Evolutionary conservation across 2,329 filamentous ascomycete species (phyloP).

Genomic region (Penicillium hordei): DNA sequence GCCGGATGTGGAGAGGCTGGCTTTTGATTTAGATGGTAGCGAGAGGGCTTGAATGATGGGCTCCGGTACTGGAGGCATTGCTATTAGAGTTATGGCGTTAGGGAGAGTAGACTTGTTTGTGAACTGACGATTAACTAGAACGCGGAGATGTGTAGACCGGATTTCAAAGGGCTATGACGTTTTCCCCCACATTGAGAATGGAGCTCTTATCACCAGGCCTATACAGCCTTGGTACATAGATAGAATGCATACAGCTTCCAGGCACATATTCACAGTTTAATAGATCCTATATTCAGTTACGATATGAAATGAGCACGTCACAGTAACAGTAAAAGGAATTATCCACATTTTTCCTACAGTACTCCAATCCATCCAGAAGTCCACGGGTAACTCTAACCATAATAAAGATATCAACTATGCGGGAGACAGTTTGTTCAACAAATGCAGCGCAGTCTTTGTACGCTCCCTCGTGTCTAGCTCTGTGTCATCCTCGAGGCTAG

Average conservation of each 20-base stretch:
- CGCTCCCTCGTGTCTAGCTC: slow-evolving; percentile 82
- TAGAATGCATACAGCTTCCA: neutral
- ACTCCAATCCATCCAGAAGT: neutral
- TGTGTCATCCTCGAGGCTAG: slow-evolving; percentile 63
- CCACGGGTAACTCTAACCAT: neutral
- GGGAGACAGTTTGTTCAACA: slow-evolving; percentile 53
- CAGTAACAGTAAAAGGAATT: too few species aligned
- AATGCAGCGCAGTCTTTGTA: slow-evolving; percentile 74
- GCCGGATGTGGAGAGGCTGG: slow-evolving; percentile 38
- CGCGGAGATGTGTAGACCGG: neutral
- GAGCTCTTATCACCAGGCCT: neutral
- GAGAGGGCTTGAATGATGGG: slow-evolving; percentile 42
- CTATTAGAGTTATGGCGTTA: neutral
- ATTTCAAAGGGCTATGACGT: slow-evolving; percentile 2
- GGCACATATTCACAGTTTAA: neutral
- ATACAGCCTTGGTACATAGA: too few species aligned
- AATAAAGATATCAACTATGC: neutral
- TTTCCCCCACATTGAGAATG: neutral
- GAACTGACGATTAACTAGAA: neutral
- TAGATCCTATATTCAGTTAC: neutral
- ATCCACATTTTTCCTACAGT: neutral
- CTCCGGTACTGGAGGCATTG: slow-evolving; percentile 33
- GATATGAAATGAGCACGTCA: neutral
- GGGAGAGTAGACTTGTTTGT: neutral
- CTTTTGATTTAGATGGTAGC: slow-evolving; percentile 34